phyloP scores from a whole-genome alignment of 2,329 filamentous ascomycete genomes.

The Ophiostoma himal-ulmi region DNA sequence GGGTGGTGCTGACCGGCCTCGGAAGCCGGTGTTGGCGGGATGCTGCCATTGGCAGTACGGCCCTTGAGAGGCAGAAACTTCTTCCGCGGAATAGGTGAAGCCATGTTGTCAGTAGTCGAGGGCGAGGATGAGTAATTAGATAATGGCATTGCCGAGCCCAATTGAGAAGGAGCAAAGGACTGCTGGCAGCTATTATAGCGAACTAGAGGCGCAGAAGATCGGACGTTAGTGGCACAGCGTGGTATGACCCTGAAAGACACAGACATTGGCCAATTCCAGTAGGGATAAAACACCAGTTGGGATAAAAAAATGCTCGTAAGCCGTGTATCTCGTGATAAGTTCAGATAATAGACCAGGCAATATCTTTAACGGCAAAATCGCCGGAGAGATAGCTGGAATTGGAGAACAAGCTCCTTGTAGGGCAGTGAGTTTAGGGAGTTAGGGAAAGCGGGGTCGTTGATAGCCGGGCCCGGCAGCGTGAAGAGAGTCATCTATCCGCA shows the following conservation, averaged over 20 bases:
- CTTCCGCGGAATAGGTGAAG: slow-evolving; percentile 31
- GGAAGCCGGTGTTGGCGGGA: slow-evolving; percentile 1
- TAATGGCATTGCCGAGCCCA: neutral
- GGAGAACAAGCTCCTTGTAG: neutral
- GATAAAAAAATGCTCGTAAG: neutral
- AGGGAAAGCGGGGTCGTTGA: slow-evolving; percentile 10
- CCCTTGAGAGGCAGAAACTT: slow-evolving; percentile 53
- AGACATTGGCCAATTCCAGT: neutral
- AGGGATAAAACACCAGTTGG: neutral
- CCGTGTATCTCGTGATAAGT: neutral
- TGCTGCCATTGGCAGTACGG: slow-evolving; percentile 28
- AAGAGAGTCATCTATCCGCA: slow-evolving; percentile 4
- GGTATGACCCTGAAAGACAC: neutral
- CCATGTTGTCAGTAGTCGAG: neutral
- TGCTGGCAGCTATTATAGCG: neutral
- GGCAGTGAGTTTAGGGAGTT: neutral
- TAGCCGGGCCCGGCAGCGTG: neutral
- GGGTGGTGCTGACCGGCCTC: slow-evolving; percentile 11
- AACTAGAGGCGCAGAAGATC: neutral
- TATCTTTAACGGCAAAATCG: neutral
- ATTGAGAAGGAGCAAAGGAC: neutral
- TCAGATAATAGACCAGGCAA: neutral
- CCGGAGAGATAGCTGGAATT: neutral
- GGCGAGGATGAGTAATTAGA: neutral
- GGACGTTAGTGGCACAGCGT: neutral